Conservation (phyloP, 1,284 basidiomycete genomes). For the Fomitopsis betulina region DNA sequence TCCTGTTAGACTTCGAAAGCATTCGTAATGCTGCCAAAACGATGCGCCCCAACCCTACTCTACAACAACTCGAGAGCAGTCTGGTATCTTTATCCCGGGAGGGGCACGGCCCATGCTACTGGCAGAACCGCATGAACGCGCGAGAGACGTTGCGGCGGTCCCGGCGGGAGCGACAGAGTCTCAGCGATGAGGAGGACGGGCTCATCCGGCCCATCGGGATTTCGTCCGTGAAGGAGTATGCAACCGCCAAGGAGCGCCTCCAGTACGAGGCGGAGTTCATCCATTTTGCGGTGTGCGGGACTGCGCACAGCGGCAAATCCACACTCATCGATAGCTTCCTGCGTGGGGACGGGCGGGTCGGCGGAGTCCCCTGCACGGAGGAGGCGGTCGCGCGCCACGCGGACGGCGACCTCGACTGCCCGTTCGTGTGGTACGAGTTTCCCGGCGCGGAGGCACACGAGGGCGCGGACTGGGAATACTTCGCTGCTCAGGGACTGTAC, state of each 20-base stretch:
- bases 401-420: not conserved
- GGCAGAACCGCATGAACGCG: not conserved
- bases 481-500: not conserved
- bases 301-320: not conserved
- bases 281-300: not conserved
- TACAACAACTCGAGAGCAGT: not conserved
- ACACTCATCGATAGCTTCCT: not conserved
- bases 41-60: not conserved
- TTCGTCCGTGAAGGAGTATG: no score
- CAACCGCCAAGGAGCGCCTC: no score
- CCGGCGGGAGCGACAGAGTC: not conserved
- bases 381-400: not conserved
- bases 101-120: not conserved
- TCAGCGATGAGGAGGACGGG: not conserved
- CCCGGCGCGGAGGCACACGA: not conserved
- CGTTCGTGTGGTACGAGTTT: conserved; percentile 1
- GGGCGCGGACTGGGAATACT: not conserved
- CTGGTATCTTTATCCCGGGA: not conserved
- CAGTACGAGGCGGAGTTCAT: not conserved
- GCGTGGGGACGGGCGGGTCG: not conserved
- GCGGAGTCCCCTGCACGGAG: not conserved
- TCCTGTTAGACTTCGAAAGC: not conserved
- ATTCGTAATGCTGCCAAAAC: not conserved
- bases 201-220: no score
- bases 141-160: not conserved